These are phyloP conservation scores for Curvularia hawaiiensis DNA, from an alignment of 2,329 filamentous ascomycete species.

Conservation along the genomic window DNA sequence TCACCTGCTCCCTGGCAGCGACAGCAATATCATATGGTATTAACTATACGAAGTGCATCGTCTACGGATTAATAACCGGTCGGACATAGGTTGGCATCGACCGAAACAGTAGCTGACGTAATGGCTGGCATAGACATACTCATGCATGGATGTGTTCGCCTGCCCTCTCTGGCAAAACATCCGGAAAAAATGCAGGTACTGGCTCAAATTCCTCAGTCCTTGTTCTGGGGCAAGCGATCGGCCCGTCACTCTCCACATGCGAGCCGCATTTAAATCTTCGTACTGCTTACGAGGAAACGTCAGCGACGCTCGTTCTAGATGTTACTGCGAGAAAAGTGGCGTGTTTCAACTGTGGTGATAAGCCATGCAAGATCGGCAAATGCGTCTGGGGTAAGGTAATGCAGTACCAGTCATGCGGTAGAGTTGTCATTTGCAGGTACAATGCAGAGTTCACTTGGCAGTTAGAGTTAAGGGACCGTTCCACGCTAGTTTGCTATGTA, in stretches of 20 bases:
- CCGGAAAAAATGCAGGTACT: background rate
- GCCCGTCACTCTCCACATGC: background rate
- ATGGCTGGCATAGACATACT: background rate
- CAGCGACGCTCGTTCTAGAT: background rate
- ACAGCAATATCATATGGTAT: background rate
- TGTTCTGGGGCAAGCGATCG: background rate
- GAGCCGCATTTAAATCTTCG: background rate
- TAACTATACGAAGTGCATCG: background rate
- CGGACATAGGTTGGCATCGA: too few relatives aligned
- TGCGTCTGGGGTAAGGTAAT: background rate
- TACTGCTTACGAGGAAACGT: background rate
- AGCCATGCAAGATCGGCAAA: background rate
- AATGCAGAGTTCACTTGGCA: background rate
- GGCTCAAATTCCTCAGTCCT: background rate
- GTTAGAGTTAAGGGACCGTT: background rate
- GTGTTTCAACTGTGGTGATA: background rate
- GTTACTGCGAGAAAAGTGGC: background rate
- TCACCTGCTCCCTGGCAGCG: background rate
- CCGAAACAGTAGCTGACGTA: background rate
- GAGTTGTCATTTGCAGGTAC: background rate
- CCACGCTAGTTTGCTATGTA: background rate
- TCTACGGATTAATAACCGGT: background rate
- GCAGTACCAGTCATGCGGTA: background rate
- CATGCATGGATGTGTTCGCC: background rate
- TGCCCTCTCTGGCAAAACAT: background rate